These are phyloP conservation scores for Phalaenopsis hybrid DNA, from an alignment of 116 monocot species.

Conservation along the genomic window DNA sequence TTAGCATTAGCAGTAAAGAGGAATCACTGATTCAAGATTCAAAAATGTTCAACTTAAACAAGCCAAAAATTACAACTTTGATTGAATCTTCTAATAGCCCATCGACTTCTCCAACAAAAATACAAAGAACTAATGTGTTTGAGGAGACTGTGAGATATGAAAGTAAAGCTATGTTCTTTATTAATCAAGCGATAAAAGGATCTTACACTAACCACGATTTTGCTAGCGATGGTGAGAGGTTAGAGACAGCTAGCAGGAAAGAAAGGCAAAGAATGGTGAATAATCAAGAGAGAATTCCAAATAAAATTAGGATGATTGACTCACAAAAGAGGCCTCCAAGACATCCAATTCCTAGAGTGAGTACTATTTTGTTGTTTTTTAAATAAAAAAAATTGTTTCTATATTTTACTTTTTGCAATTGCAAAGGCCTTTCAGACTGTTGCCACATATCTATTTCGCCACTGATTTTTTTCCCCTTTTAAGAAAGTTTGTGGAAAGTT, in stretches of 20 bases:
- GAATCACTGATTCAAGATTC: conserved; percentile 3
- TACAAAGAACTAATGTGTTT: background rate
- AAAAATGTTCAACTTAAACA: background rate
- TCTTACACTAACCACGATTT: conserved; percentile 25
- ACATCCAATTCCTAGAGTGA: conserved; percentile 27
- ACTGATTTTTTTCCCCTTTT: too few relatives aligned
- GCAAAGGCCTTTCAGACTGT: too few relatives aligned
- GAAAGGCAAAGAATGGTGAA: conserved; percentile 11
- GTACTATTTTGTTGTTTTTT: background rate
- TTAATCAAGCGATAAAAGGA: conserved; percentile 74
- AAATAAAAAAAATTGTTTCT: background rate
- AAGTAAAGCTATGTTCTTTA: conserved; percentile 69
- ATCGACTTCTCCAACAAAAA: background rate
- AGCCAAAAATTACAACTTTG: conserved; percentile 1
- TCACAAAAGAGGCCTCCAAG: conserved; percentile 23
- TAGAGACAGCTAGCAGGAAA: conserved; percentile 11
- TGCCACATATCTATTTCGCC: too few relatives aligned
- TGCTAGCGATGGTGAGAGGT: conserved; percentile 8
- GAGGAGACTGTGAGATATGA: conserved; percentile 27
- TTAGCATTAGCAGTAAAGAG: background rate
- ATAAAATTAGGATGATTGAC: conserved; percentile 20
- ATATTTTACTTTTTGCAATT: background rate
- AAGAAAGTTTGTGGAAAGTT: too few relatives aligned
- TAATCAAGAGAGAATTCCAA: conserved; percentile 26
- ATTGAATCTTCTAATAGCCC: background rate